Percentiles rank a stretch among this genome's conserved stretches.
phyloP scores from a whole-genome alignment of 345 rosid species.

The Citropsis articulata region DNA sequence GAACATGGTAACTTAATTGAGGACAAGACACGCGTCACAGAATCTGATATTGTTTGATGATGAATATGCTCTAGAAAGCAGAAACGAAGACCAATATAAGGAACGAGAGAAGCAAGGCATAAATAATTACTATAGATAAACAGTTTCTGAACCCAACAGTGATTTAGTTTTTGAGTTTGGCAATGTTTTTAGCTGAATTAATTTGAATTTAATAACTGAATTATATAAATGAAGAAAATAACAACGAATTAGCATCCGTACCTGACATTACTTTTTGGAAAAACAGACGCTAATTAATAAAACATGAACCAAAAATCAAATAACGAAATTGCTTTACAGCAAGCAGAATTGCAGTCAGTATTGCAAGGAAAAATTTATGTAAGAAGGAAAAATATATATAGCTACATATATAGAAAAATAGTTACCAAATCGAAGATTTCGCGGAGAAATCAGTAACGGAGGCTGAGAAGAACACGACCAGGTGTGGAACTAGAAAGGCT shows the following conservation, averaged over 20 bases:
- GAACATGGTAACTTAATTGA: background rate
- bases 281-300: background rate
- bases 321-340: background rate
- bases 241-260: background rate
- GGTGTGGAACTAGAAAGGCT: background rate
- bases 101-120: background rate
- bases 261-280: background rate
- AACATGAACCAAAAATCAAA: background rate
- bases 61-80: background rate
- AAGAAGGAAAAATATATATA: background rate
- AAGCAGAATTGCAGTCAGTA: background rate
- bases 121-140: background rate
- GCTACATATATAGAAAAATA: background rate
- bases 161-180: background rate
- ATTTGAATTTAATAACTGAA: background rate
- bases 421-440: conserved; percentile 10
- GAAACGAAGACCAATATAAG: background rate
- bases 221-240: background rate
- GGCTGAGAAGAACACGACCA: background rate
- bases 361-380: background rate
- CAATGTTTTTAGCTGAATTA: background rate
- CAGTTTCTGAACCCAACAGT: background rate
- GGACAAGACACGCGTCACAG: background rate
- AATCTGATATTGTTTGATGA: background rate
- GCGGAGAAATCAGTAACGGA: conserved; percentile 4